phyloP scores from a whole-genome alignment of 768 basidiomycete genomes.

The Zangia roseola region DNA sequence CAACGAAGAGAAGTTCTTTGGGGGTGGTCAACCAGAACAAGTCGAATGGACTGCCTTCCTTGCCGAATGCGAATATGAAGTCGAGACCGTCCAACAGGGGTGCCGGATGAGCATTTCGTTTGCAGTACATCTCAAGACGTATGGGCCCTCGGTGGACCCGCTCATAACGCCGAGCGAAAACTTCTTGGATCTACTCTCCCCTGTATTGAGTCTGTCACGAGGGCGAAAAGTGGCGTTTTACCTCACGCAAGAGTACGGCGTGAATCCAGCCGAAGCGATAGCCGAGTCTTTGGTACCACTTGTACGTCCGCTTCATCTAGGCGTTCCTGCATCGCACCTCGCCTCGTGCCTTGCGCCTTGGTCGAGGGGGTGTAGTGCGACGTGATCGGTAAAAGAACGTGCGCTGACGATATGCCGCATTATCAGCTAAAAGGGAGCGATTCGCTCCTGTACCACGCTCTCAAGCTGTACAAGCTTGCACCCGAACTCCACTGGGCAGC shows the following conservation, averaged over 20 bases:
- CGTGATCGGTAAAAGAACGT: conserved; percentile 8
- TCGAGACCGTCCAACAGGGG: conserved; percentile 69
- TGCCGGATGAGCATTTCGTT: conserved; percentile 70
- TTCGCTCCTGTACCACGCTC: conserved; percentile 69
- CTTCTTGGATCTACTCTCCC: conserved; percentile 69
- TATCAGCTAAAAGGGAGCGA: conserved; percentile 77
- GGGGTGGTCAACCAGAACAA: conserved; percentile 58
- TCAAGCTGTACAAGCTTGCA: conserved; percentile 71
- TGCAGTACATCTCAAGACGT: conserved; percentile 66
- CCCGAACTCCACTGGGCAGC: conserved; percentile 81
- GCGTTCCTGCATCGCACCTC: conserved; percentile 8
- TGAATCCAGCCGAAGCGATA: conserved; percentile 65
- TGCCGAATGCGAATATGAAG: conserved; percentile 71
- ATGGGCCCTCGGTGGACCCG: conserved; percentile 62
- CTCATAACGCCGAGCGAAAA: conserved; percentile 71
- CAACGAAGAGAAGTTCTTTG: conserved; percentile 59
- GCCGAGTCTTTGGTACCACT: conserved; percentile 70
- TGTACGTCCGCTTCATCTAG: conserved; percentile 42
- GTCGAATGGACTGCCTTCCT: conserved; percentile 80
- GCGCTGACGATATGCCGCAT: conserved; percentile 11
- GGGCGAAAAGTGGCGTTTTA: conserved; percentile 75
- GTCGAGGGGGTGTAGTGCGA: conserved; percentile 3
- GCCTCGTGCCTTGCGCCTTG: conserved; percentile 4
- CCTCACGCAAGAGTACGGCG: conserved; percentile 63
- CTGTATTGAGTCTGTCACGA: conserved; percentile 68